phyloP scores from a whole-genome alignment of 2,329 filamentous ascomycete genomes.

The Pseudogymnoascus sp. region DNA sequence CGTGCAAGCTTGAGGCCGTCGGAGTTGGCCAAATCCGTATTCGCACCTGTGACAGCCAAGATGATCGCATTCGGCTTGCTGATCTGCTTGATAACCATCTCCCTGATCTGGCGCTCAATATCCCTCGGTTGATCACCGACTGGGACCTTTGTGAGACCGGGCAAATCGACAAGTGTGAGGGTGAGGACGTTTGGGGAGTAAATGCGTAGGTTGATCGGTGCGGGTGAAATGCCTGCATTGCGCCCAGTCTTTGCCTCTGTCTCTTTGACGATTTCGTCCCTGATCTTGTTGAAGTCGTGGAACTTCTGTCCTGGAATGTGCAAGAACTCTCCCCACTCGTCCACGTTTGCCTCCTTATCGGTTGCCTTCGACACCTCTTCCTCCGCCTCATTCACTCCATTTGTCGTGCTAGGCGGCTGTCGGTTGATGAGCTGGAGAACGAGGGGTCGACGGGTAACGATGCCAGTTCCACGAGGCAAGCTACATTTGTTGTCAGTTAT shows the following conservation, averaged over 20 bases:
- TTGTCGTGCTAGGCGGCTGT: conserved; percentile 52
- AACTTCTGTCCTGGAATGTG: conserved; percentile 98
- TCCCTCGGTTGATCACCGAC: conserved; percentile 94
- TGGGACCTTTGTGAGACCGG: conserved; percentile 91
- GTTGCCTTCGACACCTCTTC: conserved; percentile 55
- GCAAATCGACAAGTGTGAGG: conserved; percentile 90
- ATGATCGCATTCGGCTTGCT: conserved; percentile 98
- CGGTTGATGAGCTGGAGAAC: conserved; percentile 98
- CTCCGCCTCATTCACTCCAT: conserved; percentile 58
- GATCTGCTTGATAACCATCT: conserved; percentile 99
- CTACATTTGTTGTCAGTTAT: conserved; percentile 40
- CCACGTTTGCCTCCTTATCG: conserved; percentile 81
- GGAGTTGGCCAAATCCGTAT: conserved; percentile 97
- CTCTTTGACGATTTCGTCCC: conserved; percentile 94
- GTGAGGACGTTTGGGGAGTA: conserved; percentile 98
- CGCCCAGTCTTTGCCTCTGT: conserved; percentile 93
- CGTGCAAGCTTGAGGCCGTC: conserved; percentile 93
- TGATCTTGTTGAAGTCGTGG: conserved; percentile 95
- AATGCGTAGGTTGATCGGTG: conserved; percentile 94
- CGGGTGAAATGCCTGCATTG: conserved; percentile 93
- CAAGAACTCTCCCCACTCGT: conserved; percentile 98
- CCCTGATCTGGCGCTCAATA: conserved; percentile 91
- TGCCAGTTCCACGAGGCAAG: conserved; percentile 92
- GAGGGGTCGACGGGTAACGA: conserved; percentile 90
- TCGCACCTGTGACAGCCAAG: conserved; percentile 89